Evolutionary conservation across 768 basidiomycete genomes (phyloP).

Genomic region (Pulveroboletus sp.): DNA sequence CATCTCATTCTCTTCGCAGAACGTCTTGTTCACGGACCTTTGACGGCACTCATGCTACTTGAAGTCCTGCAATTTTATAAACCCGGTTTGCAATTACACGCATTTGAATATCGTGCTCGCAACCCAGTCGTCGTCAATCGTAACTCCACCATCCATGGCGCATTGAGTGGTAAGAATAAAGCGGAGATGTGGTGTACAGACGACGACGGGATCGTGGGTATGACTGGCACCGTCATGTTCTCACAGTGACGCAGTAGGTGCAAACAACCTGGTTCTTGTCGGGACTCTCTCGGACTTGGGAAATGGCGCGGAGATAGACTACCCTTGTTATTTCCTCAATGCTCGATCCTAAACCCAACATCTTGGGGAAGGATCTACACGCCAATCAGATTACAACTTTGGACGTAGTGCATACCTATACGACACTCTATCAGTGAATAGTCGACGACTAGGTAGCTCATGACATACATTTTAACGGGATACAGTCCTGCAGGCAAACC

Average conservation of each 20-base stretch:
- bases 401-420: conserved; percentile 25
- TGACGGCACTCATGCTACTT: conserved; percentile 75
- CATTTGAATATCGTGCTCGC: conserved; percentile 67
- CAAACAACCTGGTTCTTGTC: too few relatives aligned
- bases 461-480: conserved; percentile 76
- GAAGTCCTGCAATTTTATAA: conserved; percentile 52
- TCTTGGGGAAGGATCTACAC: neutral
- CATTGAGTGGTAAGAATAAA: conserved; percentile 34
- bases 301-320: neutral
- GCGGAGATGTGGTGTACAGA: conserved; percentile 56
- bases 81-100: conserved; percentile 41
- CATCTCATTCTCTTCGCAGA: conserved; percentile 38
- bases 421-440: conserved; percentile 7
- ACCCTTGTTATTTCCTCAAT: neutral
- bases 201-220: conserved; percentile 56
- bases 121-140: conserved; percentile 58
- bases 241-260: conserved; percentile 3
- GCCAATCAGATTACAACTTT: neutral
- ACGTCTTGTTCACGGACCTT: conserved; percentile 79
- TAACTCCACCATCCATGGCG: conserved; percentile 43
- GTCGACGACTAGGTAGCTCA: neutral
- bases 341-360: too few relatives aligned
- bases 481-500: conserved; percentile 82
- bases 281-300: neutral
- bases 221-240: conserved; percentile 52